Base-by-base conservation (phyloP, 805 yeast genomes). In the Jamesozyma rosinii region DNA sequence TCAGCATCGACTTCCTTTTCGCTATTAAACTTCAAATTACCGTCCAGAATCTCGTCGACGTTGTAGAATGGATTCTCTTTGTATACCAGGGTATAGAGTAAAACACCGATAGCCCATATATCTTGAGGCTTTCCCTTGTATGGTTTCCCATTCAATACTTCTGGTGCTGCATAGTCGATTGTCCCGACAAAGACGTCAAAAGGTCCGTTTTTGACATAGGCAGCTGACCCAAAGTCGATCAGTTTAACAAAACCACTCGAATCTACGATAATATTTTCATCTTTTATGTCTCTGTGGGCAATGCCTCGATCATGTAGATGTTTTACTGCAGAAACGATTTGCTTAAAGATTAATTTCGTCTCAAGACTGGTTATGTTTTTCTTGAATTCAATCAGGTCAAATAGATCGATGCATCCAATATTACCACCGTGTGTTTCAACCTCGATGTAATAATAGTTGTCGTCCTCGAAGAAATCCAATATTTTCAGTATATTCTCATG, bases 141-240 rank as follows among this genome's bases (percentile, higher is more conserved):
- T 21, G 87, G 81, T 45, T 78, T 79, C 1, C 97, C 98, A 41
- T 78, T 74, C 27, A 92, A 69, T 0, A 90, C 95, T 61, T 90
- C 98, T 0, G 98, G 97, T 0, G 97, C 92, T 0, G 97, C 97
- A 61, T 89, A 90, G 61, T 92, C 97, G 30, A 90, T 78, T 0
- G 98, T 90, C 1, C 98, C 97, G 1, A 90, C 97, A 65, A 90
- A 90, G 2, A 89, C 95, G 50, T 88, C 95, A 64, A 90, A 90
- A 3, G 97, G 97, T 0, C 97, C 97, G 63, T 78, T 86, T 49
- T 74, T 76, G n/a, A 79, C 75, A 59, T 85, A 85, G 0, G 96
- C 95, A 1, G 97, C 95, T 34, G 95, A 82, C 0, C 97, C 97
- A 62, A 86, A 90, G 64, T 90, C 97, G 56, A 90, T 89, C 48